A percentile compares a stretch with the other conserved stretches of the same genome.
These are phyloP conservation scores for Cyberlindnera sargentensis DNA, from an alignment of 805 yeast species.

Conservation along the genomic window DNA sequence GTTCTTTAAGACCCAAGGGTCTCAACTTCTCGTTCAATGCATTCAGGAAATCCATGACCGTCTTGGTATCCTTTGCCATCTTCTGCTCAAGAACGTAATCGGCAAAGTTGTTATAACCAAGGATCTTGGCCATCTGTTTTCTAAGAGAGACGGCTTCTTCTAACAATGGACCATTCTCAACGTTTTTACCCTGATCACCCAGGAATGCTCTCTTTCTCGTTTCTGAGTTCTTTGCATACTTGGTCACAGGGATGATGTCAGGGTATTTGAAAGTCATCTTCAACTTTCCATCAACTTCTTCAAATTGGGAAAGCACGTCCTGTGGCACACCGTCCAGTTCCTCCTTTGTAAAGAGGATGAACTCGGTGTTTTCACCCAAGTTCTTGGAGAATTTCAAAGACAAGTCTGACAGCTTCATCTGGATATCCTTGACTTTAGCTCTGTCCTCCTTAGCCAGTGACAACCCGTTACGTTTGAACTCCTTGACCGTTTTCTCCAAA, in stretches of 20 bases:
- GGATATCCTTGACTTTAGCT: slow-evolving; percentile 47
- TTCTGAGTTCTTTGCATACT: slow-evolving; percentile 54
- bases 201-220: slow-evolving; percentile 62
- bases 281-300: slow-evolving; percentile 33
- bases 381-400: slow-evolving; percentile 55
- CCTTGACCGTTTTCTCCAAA: slow-evolving; percentile 48
- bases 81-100: slow-evolving; percentile 67
- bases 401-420: slow-evolving; percentile 52
- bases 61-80: slow-evolving; percentile 67
- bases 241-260: slow-evolving; percentile 69
- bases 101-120: slow-evolving; percentile 66
- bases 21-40: slow-evolving; percentile 54
- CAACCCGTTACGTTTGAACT: slow-evolving; percentile 63
- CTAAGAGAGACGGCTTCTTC: slow-evolving; percentile 55
- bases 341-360: slow-evolving; percentile 48
- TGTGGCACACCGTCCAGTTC: slow-evolving; percentile 72
- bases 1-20: slow-evolving; percentile 54
- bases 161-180: slow-evolving; percentile 57
- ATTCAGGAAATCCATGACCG: slow-evolving; percentile 52
- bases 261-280: slow-evolving; percentile 81
- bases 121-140: slow-evolving; percentile 48
- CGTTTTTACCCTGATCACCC: slow-evolving; percentile 63
- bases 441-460: slow-evolving; percentile 50
- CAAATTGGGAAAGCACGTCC: slow-evolving; percentile 53
- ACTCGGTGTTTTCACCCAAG: slow-evolving; percentile 65